Evolutionary conservation across 768 basidiomycete species (phyloP).

Genomic region (Cytidiella melzeri): DNA sequence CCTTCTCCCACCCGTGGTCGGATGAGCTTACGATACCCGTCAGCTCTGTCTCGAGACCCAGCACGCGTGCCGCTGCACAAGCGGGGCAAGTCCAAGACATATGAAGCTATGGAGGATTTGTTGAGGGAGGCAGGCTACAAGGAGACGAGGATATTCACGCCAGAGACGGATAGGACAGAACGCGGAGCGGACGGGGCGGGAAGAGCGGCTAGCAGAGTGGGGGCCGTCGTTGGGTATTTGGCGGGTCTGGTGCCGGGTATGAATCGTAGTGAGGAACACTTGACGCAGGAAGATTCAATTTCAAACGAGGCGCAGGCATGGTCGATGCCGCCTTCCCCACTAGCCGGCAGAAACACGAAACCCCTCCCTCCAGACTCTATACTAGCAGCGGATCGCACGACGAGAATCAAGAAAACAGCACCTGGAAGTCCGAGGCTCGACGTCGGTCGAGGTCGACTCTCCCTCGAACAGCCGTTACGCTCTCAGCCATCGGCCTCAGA

Average conservation of each 20-base stretch:
- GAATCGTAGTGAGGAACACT: background rate
- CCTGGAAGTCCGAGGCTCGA: conserved; percentile 2
- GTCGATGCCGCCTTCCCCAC: conserved; percentile 8
- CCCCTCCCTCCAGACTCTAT: conserved; percentile 1
- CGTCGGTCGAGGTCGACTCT: conserved; percentile 8
- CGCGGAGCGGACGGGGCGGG: conserved; percentile 21
- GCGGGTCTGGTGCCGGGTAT: conserved; percentile 47
- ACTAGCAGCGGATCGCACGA: background rate
- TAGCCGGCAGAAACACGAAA: conserved; percentile 4
- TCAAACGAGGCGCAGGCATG: background rate
- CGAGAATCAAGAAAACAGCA: background rate
- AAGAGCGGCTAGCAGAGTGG: conserved; percentile 38
- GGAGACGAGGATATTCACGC: conserved; percentile 86
- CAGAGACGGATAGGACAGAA: conserved; percentile 58
- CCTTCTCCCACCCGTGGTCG: conserved; percentile 20
- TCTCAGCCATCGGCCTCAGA: conserved; percentile 14
- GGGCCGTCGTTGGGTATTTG: conserved; percentile 60
- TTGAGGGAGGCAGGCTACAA: conserved; percentile 87
- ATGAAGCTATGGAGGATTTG: conserved; percentile 81
- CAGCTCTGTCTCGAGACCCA: conserved; percentile 38
- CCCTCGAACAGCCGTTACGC: conserved; percentile 9
- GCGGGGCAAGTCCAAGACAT: conserved; percentile 72
- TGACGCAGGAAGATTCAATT: background rate
- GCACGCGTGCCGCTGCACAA: conserved; percentile 66
- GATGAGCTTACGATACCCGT: conserved; percentile 39